A percentile compares a stretch with the other conserved stretches of the same genome.
These are phyloP conservation scores for Cryphonectria naterciae DNA, from an alignment of 2,329 filamentous ascomycete species.

Conservation along the genomic window DNA sequence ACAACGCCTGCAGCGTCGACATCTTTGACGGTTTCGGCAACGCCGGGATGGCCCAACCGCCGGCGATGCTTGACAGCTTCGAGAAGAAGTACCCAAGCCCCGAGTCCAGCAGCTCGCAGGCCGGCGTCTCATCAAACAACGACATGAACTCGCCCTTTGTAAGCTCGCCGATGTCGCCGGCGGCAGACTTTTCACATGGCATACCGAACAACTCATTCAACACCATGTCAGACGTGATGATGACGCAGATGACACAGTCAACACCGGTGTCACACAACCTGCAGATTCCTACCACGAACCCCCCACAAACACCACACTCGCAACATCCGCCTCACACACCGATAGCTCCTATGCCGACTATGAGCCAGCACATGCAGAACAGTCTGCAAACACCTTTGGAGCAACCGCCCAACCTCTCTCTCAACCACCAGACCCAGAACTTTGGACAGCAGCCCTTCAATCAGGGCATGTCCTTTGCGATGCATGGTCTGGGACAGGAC, in stretches of 20 bases:
- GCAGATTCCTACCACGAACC: conserved; percentile 24
- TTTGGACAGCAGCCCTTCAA: conserved; percentile 36
- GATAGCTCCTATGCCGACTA: conserved; percentile 39
- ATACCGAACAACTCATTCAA: conserved; percentile 47
- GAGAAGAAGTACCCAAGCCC: conserved; percentile 50
- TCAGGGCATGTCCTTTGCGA: conserved; percentile 30
- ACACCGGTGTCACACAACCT: conserved; percentile 32
- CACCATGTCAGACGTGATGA: conserved; percentile 57
- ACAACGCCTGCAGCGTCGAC: conserved; percentile 50
- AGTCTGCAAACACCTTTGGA: conserved; percentile 39
- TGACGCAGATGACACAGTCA: conserved; percentile 51
- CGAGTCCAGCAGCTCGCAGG: conserved; percentile 43
- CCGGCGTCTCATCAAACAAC: conserved; percentile 37
- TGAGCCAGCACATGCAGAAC: conserved; percentile 41
- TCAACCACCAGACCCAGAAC: conserved; percentile 39
- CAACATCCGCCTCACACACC: conserved; percentile 39
- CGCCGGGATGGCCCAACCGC: conserved; percentile 61
- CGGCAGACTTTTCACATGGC: conserved; percentile 52
- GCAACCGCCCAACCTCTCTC: conserved; percentile 39
- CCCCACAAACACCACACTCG: conserved; percentile 34
- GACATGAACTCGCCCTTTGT: conserved; percentile 57
- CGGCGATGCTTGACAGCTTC: conserved; percentile 54
- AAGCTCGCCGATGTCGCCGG: conserved; percentile 59
- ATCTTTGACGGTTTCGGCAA: conserved; percentile 70
- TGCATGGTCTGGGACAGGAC: conserved; percentile 32